These are phyloP conservation scores for Exserohilum turcica DNA, from an alignment of 2,329 filamentous ascomycete species.

Conservation along the genomic window DNA sequence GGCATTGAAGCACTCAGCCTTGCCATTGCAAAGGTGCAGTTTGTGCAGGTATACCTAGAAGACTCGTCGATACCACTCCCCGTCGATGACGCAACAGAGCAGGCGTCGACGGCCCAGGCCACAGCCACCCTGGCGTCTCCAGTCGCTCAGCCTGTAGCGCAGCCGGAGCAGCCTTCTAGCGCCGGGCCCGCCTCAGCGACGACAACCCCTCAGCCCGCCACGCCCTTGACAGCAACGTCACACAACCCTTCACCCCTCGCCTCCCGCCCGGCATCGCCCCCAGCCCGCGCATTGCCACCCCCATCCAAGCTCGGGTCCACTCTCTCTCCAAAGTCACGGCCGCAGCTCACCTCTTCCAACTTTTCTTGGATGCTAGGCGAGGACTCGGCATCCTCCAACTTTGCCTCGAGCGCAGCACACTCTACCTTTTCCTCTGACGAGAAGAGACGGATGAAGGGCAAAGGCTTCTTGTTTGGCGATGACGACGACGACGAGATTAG, in stretches of 20 bases:
- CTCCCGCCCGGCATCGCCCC: slow-evolving; percentile 27
- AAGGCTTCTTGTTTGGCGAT: slow-evolving; percentile 50
- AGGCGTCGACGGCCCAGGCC: slow-evolving; percentile 31
- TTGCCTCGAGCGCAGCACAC: slow-evolving; percentile 43
- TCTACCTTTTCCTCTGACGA: slow-evolving; percentile 44
- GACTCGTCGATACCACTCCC: slow-evolving; percentile 54
- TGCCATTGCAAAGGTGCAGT: slow-evolving; percentile 57
- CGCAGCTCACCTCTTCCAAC: slow-evolving; percentile 72
- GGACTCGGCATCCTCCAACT: slow-evolving; percentile 41
- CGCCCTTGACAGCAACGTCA: slow-evolving; percentile 2
- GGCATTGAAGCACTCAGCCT: slow-evolving; percentile 52
- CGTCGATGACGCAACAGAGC: slow-evolving; percentile 42
- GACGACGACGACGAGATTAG: slow-evolving; percentile 43
- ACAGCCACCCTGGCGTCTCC: slow-evolving; percentile 28
- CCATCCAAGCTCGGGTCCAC: slow-evolving; percentile 27
- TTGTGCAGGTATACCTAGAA: slow-evolving; percentile 57
- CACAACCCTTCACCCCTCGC: slow-evolving; percentile 13
- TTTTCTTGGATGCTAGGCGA: slow-evolving; percentile 76
- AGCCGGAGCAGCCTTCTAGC: slow-evolving; percentile 26
- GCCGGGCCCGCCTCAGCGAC: slow-evolving; percentile 26
- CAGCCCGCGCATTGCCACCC: slow-evolving; percentile 9
- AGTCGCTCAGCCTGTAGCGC: slow-evolving; percentile 18
- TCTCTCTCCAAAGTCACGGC: slow-evolving; percentile 57
- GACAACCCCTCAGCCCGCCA: slow-evolving; percentile 8
- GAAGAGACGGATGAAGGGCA: slow-evolving; percentile 44